phyloP scores from a whole-genome alignment of 305 asterid species.

The Petunia hybrid region DNA sequence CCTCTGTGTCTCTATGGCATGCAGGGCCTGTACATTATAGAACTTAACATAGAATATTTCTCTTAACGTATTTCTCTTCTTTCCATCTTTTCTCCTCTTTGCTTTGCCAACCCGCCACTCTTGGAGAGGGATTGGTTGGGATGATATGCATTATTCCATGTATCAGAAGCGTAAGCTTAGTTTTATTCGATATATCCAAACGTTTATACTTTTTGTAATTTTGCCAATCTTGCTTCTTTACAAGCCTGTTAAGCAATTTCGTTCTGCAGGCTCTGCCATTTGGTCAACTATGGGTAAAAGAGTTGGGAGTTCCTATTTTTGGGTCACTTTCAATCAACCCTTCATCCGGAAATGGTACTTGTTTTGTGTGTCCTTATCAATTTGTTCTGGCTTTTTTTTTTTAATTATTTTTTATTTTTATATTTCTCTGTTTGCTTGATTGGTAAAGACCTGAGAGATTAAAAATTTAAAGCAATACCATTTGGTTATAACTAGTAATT shows the following conservation, averaged over 20 bases:
- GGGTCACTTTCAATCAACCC: conserved; percentile 70
- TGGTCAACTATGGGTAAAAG: conserved; percentile 69
- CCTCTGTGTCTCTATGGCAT: conserved; percentile 11
- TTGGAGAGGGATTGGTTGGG: background rate
- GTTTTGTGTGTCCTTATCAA: background rate
- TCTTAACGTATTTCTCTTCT: background rate
- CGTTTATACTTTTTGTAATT: background rate
- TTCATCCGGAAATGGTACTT: conserved; percentile 63
- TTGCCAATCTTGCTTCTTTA: conserved; percentile 23
- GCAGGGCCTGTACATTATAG: background rate
- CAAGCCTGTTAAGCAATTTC: conserved; percentile 14
- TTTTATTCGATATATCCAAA: background rate
- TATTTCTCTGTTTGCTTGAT: conserved; percentile 1
- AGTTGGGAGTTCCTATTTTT: conserved; percentile 85
- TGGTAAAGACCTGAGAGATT: background rate
- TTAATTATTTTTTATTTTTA: background rate
- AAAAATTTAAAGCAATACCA: background rate
- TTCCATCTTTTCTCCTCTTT: background rate
- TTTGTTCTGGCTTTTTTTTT: conserved; percentile 3
- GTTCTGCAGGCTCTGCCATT: conserved; percentile 61
- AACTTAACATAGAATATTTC: background rate
- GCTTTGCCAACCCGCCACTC: conserved; percentile 3
- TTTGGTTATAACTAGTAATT: background rate
- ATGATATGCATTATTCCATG: conserved; percentile 1
- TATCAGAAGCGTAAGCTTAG: background rate